These are phyloP conservation scores for Erigeron philadelphicus DNA, from an alignment of 140 eudicot species.

Conservation along the genomic window DNA sequence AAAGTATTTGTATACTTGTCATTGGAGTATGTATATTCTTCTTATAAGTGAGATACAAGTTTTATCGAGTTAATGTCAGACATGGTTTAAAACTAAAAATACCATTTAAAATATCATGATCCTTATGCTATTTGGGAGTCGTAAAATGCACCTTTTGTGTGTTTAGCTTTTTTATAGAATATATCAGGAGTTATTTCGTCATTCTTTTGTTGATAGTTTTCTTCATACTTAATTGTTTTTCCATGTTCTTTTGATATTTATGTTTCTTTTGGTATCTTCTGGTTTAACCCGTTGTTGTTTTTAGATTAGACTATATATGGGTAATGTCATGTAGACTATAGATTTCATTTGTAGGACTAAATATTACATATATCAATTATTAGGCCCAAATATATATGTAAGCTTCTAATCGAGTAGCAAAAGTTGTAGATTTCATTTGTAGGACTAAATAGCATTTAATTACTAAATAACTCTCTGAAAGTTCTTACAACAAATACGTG, in stretches of 20 bases:
- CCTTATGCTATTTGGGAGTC: neutral
- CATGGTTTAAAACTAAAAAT: neutral
- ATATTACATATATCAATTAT: too few species aligned
- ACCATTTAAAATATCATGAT: neutral
- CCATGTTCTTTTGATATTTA: neutral
- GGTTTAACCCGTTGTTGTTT: neutral
- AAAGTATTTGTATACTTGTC: neutral
- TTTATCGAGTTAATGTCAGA: neutral
- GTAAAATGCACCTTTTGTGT: neutral
- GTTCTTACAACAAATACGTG: neutral
- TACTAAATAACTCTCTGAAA: neutral
- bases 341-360: too few species aligned
- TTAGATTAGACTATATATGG: neutral
- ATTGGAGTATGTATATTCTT: neutral
- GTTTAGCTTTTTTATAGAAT: neutral
- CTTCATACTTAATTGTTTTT: neutral
- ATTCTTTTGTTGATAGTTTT: conserved; percentile 4
- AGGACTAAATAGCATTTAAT: too few species aligned
- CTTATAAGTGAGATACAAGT: neutral
- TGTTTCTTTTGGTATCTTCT: conserved; percentile 5
- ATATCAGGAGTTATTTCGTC: conserved; percentile 10
- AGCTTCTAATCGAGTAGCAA: too few species aligned
- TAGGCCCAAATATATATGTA: too few species aligned
- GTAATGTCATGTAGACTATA: too few species aligned
- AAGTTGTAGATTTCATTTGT: too few species aligned